Evolutionary conservation across 345 rosid genomes (phyloP).

Genomic region (Cochlearia excelsa): DNA sequence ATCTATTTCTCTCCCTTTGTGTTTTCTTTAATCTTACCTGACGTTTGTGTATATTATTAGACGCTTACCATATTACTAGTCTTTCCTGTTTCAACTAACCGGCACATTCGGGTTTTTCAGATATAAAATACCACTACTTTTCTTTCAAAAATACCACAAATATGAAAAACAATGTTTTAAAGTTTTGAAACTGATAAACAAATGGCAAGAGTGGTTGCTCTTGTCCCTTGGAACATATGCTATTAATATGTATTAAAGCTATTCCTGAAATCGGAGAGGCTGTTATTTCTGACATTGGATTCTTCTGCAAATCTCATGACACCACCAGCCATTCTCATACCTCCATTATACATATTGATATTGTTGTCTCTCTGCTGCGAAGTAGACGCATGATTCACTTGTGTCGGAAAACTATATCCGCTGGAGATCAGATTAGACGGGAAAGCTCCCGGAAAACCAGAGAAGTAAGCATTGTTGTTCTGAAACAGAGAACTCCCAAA

Average conservation of each 20-base stretch:
- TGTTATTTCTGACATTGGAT: neutral
- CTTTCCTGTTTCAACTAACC: too few relatives aligned
- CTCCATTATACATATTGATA: conserved; percentile 24
- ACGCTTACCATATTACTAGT: too few relatives aligned
- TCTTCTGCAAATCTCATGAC: conserved; percentile 15
- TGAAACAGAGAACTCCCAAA: conserved; percentile 20
- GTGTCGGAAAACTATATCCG: conserved; percentile 21
- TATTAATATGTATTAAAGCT: conserved; percentile 28
- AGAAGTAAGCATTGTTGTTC: conserved; percentile 25
- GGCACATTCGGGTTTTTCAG: too few relatives aligned
- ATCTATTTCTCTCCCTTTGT: too few relatives aligned
- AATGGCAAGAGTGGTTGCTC: conserved; percentile 1
- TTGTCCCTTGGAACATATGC: conserved; percentile 9
- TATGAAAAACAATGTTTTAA: neutral
- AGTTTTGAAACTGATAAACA: conserved; percentile 1
- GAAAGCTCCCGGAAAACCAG: conserved; percentile 27
- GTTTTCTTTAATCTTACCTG: too few relatives aligned
- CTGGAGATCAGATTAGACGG: conserved; percentile 18
- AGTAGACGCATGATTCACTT: conserved; percentile 13
- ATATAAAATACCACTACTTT: too few relatives aligned
- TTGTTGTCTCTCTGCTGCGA: conserved; percentile 27
- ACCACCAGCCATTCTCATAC: conserved; percentile 20
- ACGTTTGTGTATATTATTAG: too few relatives aligned
- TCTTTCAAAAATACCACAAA: too few relatives aligned
- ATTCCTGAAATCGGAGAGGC: conserved; percentile 19